These are phyloP conservation scores for Tolypocladium nubicola DNA, from an alignment of 2,329 filamentous ascomycete genomes.

Conservation along the genomic window DNA sequence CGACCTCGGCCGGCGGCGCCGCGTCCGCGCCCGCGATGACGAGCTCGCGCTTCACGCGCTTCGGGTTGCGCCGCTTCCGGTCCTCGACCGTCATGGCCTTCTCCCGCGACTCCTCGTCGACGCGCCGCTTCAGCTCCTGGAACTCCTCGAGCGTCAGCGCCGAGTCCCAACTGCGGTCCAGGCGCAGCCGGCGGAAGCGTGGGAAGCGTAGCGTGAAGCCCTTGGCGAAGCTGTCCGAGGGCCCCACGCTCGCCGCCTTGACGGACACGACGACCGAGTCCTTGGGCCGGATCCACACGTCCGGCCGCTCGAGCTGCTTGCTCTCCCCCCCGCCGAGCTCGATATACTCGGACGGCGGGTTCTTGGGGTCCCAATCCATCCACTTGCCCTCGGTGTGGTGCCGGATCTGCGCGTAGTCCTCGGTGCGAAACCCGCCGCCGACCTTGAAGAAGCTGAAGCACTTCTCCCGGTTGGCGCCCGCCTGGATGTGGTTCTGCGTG, in stretches of 20 bases:
- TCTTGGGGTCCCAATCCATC: constrained; percentile 70
- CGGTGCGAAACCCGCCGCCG: constrained; percentile 78
- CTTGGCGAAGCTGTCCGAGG: constrained; percentile 68
- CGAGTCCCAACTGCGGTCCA: constrained; percentile 76
- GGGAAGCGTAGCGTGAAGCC: constrained; percentile 80
- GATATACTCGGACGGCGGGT: constrained; percentile 67
- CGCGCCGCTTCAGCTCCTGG: constrained; percentile 54
- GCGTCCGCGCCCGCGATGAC: constrained; percentile 60
- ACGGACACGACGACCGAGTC: constrained; percentile 82
- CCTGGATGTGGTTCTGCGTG: constrained; percentile 54
- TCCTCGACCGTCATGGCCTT: constrained; percentile 73
- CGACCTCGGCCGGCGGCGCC: constrained; percentile 23
- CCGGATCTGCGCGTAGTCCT: constrained; percentile 74
- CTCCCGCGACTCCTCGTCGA: constrained; percentile 60
- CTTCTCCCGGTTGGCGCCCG: constrained; percentile 55
- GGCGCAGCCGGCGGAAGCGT: constrained; percentile 69
- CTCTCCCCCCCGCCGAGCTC: constrained; percentile 69
- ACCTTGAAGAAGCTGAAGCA: constrained; percentile 97
- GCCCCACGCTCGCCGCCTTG: constrained; percentile 71
- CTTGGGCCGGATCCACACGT: constrained; percentile 84
- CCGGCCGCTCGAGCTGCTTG: constrained; percentile 64
- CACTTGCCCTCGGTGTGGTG: constrained; percentile 88
- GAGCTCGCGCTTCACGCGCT: constrained; percentile 58
- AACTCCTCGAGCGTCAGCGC: constrained; percentile 75
- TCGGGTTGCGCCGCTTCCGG: constrained; percentile 40